Evolutionary conservation across 73 alveolate species (phyloP).

Genomic region (Paramecium sonneborni): DNA sequence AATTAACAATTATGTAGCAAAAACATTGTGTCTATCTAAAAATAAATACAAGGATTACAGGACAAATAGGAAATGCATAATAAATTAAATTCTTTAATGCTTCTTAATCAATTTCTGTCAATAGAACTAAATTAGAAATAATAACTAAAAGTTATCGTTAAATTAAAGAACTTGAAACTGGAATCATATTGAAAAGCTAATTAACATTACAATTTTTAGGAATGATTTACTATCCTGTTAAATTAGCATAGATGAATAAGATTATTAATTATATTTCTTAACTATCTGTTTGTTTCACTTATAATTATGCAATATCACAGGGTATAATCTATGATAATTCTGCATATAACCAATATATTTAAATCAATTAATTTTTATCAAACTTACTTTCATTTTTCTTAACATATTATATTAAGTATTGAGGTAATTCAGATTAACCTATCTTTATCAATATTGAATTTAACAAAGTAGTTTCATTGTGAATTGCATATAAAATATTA

Average conservation of each 20-base stretch:
- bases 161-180: background rate
- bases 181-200: background rate
- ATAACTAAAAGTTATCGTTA: background rate
- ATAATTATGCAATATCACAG: background rate
- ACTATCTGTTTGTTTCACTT: background rate
- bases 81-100: background rate
- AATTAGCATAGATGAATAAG: background rate
- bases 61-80: background rate
- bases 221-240: background rate
- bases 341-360: background rate
- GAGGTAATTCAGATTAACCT: background rate
- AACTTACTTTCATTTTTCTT: background rate
- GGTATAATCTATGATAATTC: background rate
- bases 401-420: background rate
- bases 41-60: background rate
- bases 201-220: background rate
- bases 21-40: slow-evolving; percentile 14
- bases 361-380: background rate
- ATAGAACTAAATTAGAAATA: background rate
- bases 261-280: background rate
- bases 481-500: background rate
- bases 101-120: background rate
- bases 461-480: background rate
- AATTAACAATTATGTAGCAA: background rate
- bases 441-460: background rate